Conservation (phyloP, 257 asterid genomes). For the Leonotis leonurus region DNA sequence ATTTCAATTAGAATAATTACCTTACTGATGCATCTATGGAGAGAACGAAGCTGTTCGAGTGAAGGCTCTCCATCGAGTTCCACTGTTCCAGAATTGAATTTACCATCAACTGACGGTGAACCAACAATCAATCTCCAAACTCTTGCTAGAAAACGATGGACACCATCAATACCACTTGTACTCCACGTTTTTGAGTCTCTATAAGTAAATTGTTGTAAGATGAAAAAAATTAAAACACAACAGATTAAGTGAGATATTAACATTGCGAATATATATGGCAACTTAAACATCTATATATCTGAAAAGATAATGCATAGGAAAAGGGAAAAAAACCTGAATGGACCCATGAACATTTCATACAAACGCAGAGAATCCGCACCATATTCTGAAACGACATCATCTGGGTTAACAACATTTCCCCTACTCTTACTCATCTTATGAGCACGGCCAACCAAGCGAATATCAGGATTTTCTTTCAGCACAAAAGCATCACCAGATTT, state of each 20-base stretch:
- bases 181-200: slow-evolving; percentile 99
- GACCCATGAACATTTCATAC: slow-evolving; percentile 99
- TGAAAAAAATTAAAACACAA: background rate
- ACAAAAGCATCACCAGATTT: slow-evolving; percentile 82
- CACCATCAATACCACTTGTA: slow-evolving; percentile 96
- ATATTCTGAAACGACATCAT: slow-evolving; percentile 80
- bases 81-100: slow-evolving; percentile 56
- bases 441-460: slow-evolving; percentile 78
- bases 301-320: background rate
- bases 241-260: background rate
- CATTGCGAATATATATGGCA: background rate
- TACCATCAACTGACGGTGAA: slow-evolving; percentile 63
- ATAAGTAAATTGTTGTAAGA: background rate
- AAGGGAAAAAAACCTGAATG: slow-evolving; percentile 61
- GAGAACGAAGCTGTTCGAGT: slow-evolving; percentile 63
- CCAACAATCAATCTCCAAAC: slow-evolving; percentile 90
- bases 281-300: background rate
- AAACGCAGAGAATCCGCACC: slow-evolving; percentile 98
- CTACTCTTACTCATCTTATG: slow-evolving; percentile 98
- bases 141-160: slow-evolving; percentile 86
- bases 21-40: slow-evolving; percentile 85
- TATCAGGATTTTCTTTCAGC: slow-evolving; percentile 59
- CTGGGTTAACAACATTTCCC: slow-evolving; percentile 95
- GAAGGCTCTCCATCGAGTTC: slow-evolving; percentile 63
- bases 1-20: too few species aligned